Conservation (phyloP, 441 rosid species). For the Melianthus villosus region DNA sequence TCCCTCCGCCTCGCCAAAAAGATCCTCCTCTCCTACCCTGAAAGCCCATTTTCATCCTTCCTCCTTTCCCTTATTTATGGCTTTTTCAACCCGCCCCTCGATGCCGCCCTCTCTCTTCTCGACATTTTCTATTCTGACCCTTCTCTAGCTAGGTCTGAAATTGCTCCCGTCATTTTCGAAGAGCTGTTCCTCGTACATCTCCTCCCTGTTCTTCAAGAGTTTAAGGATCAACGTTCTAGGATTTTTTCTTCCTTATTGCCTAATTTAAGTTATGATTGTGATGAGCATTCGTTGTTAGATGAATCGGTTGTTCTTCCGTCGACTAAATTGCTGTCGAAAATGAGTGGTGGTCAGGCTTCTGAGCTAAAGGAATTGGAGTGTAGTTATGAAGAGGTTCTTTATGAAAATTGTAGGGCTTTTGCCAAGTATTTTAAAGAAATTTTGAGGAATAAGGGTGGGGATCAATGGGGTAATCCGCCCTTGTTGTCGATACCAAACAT, state of each 20-base stretch:
- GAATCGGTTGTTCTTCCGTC: too few relatives aligned
- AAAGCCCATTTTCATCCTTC: constrained; percentile 25
- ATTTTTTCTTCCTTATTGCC: constrained; percentile 15
- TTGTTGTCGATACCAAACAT: constrained; percentile 13
- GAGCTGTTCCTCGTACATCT: constrained; percentile 36
- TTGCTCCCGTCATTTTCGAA: constrained; percentile 34
- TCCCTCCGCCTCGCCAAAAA: constrained; percentile 32
- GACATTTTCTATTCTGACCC: constrained; percentile 31
- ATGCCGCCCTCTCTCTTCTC: constrained; percentile 25
- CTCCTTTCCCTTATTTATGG: constrained; percentile 33
- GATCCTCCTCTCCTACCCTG: constrained; percentile 27
- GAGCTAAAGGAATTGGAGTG: constrained; percentile 38
- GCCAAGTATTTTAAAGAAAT: constrained; percentile 28
- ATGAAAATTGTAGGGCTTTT: constrained; percentile 40
- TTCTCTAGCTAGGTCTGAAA: constrained; percentile 27
- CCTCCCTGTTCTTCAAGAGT: constrained; percentile 32
- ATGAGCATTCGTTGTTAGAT: constrained; percentile 14
- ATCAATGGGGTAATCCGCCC: constrained; percentile 15
- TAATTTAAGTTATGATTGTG: constrained; percentile 4
- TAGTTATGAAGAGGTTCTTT: constrained; percentile 28
- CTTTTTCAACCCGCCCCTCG: constrained; percentile 19
- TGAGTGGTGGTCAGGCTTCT: constrained; percentile 35
- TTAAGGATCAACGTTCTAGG: constrained; percentile 24
- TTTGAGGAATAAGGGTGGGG: constrained; percentile 12
- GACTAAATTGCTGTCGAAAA: constrained; percentile 32